Evolutionary conservation across 2,329 filamentous ascomycete species (phyloP).

Genomic region (Dothideomycetes sp.): DNA sequence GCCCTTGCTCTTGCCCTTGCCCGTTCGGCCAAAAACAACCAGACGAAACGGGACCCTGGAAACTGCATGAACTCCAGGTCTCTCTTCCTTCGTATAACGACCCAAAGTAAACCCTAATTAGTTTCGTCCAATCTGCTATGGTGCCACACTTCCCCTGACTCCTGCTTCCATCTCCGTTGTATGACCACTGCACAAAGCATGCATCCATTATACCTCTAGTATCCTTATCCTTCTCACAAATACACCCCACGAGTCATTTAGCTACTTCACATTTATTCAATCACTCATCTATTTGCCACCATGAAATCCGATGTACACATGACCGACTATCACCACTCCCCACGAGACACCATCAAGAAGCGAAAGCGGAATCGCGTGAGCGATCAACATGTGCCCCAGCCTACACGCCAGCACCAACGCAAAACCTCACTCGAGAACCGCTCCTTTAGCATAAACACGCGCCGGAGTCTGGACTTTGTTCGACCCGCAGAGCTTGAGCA

Average conservation of each 20-base stretch:
- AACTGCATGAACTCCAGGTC: too few relatives aligned
- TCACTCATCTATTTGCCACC: background rate
- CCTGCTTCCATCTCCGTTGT: background rate
- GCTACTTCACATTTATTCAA: background rate
- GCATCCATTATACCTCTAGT: too few relatives aligned
- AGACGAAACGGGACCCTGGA: too few relatives aligned
- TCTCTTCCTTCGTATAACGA: too few relatives aligned
- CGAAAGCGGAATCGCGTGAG: conserved; percentile 1
- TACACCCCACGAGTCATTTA: too few relatives aligned
- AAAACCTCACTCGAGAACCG: background rate
- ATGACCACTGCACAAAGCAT: too few relatives aligned
- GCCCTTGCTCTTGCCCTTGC: too few relatives aligned
- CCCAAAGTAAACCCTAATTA: too few relatives aligned
- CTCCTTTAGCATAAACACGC: background rate
- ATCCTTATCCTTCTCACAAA: too few relatives aligned
- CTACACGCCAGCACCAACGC: background rate
- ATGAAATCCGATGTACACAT: background rate
- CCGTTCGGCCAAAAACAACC: too few relatives aligned
- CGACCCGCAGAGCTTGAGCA: background rate
- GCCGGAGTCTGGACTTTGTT: background rate
- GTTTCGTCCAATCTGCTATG: too few relatives aligned
- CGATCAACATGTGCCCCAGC: background rate
- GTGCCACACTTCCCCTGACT: too few relatives aligned
- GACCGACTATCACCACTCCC: background rate
- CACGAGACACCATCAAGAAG: background rate